Conservation (phyloP, 305 asterid genomes). For the Fraxinus ornus region DNA sequence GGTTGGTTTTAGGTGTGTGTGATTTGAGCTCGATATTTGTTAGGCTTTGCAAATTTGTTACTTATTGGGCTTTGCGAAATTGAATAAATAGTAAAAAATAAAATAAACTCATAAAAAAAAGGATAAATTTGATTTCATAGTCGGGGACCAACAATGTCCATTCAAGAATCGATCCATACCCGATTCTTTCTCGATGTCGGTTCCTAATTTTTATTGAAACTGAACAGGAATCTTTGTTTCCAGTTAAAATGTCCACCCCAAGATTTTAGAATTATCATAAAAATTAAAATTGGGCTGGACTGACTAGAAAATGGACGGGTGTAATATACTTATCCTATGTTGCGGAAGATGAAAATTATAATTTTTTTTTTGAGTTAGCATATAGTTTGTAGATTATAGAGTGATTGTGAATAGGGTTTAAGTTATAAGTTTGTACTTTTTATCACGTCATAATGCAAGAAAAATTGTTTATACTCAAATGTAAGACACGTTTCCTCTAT, state of each 20-base stretch:
- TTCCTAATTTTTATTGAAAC: no score
- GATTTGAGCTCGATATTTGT: background rate
- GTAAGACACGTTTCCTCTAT: background rate
- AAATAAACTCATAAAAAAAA: no score
- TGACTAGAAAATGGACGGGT: background rate
- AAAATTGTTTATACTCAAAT: background rate
- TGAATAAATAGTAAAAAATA: background rate
- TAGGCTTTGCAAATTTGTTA: background rate
- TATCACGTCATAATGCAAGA: background rate
- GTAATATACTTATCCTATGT: background rate
- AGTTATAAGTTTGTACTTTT: background rate
- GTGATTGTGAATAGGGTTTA: background rate
- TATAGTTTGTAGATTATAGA: background rate
- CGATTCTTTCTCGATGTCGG: no score
- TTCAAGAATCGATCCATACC: no score
- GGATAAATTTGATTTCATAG: no score
- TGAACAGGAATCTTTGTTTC: no score
- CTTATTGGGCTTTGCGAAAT: background rate
- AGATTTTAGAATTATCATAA: background rate
- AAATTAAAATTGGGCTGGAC: background rate
- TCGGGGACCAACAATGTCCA: no score
- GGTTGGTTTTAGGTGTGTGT: background rate
- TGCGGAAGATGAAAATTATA: background rate
- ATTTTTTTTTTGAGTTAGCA: background rate
- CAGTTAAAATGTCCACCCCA: no score